phyloP scores from a whole-genome alignment of 2,329 filamentous ascomycete genomes.

The Nemania sp. region DNA sequence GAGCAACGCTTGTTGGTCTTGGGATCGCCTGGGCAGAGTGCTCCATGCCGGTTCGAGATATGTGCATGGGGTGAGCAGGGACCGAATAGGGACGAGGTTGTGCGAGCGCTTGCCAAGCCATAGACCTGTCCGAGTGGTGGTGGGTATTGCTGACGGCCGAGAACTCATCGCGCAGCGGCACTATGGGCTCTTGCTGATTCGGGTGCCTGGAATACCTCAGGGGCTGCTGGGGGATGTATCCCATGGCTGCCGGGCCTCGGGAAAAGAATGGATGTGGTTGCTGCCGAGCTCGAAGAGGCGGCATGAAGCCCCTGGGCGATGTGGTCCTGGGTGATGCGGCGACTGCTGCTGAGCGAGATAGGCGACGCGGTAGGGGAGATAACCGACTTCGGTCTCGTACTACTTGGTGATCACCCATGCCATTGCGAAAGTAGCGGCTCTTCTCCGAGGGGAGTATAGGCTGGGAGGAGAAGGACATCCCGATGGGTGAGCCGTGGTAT shows the following conservation, averaged over 20 bases:
- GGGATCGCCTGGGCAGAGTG: neutral
- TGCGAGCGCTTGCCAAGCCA: neutral
- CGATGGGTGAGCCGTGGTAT: no score
- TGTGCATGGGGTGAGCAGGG: conserved; percentile 5
- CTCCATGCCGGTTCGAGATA: neutral
- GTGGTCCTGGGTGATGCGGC: neutral
- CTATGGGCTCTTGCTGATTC: conserved; percentile 6
- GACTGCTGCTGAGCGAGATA: neutral
- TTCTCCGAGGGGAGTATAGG: conserved; percentile 10
- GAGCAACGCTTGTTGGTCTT: conserved; percentile 13
- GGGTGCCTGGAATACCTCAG: neutral
- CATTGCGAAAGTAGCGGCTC: conserved; percentile 16
- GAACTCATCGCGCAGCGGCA: conserved; percentile 14
- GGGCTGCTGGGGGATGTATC: conserved; percentile 10
- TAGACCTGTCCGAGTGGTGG: neutral
- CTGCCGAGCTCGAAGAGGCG: neutral
- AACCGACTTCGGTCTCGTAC: conserved; percentile 12
- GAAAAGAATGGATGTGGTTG: conserved; percentile 13
- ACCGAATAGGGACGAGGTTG: conserved; percentile 17
- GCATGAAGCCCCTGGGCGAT: neutral
- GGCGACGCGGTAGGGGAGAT: neutral
- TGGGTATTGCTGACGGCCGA: neutral
- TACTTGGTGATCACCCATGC: neutral
- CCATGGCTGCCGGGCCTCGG: conserved; percentile 14
- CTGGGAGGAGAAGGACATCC: neutral